Conservation (phyloP, 345 rosid species). For the Acer saccharum region DNA sequence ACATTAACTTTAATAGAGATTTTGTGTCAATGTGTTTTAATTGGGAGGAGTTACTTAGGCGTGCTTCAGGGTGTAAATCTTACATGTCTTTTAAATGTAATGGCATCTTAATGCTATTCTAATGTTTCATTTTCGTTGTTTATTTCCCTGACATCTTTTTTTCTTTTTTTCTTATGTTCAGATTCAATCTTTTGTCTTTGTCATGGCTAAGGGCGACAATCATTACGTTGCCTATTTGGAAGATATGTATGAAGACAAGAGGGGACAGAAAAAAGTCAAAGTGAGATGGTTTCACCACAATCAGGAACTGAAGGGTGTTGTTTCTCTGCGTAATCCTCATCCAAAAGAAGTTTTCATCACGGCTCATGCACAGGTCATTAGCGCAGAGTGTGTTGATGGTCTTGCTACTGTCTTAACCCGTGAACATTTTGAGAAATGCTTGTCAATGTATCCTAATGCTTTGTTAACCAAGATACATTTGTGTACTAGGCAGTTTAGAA, state of each 20-base stretch:
- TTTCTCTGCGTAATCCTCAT: conserved; percentile 69
- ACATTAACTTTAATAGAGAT: neutral
- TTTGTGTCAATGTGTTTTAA: neutral
- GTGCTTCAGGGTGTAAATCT: neutral
- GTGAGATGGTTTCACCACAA: conserved; percentile 96
- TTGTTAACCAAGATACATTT: conserved; percentile 61
- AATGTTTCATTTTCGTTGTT: conserved; percentile 1
- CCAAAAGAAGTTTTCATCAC: conserved; percentile 97
- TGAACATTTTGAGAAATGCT: conserved; percentile 74
- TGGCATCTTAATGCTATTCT: neutral
- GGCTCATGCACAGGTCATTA: conserved; percentile 86
- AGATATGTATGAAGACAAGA: conserved; percentile 97
- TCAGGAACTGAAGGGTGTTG: conserved; percentile 81
- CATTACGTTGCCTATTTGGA: conserved; percentile 89
- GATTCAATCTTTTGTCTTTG: conserved; percentile 94
- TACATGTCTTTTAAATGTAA: neutral
- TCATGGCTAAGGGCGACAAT: conserved; percentile 84
- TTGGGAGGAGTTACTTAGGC: neutral
- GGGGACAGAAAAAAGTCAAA: conserved; percentile 90
- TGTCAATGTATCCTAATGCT: conserved; percentile 62
- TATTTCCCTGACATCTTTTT: conserved; percentile 20
- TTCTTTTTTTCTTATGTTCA: conserved; percentile 26
- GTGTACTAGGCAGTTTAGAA: conserved; percentile 85
- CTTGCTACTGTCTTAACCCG: conserved; percentile 80
- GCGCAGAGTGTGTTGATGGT: conserved; percentile 96